Evolutionary conservation across 2,329 filamentous ascomycete genomes (phyloP).

Genomic region (Orbilia oligospora): DNA sequence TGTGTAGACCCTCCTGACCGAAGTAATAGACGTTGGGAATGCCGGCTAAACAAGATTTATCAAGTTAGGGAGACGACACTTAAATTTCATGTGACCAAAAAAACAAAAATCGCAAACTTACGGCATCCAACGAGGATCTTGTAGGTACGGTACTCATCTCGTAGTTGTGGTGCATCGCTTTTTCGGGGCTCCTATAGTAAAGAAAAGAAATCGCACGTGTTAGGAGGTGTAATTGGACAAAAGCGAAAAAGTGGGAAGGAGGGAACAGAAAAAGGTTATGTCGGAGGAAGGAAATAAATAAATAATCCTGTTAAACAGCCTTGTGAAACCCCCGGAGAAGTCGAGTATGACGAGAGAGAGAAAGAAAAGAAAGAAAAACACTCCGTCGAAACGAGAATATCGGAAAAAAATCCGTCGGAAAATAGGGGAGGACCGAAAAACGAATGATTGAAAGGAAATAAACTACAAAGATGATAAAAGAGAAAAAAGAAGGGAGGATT

Average conservation of each 20-base stretch:
- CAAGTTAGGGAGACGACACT: neutral
- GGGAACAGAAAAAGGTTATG: neutral
- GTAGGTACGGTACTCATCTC: conserved; percentile 99
- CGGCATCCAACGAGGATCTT: conserved; percentile 99
- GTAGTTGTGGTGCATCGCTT: conserved; percentile 96
- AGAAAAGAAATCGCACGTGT: conserved; percentile 50
- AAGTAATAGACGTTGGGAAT: conserved; percentile 99
- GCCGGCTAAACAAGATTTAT: conserved; percentile 76
- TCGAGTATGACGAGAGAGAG: conserved; percentile 37
- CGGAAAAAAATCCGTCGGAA: conserved; percentile 1
- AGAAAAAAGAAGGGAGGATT: conserved; percentile 39
- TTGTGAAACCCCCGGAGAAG: conserved; percentile 49
- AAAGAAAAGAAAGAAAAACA: neutral
- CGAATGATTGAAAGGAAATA: no score
- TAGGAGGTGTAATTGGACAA: conserved; percentile 11
- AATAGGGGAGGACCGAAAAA: neutral
- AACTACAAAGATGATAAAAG: neutral
- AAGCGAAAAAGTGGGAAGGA: conserved; percentile 1
- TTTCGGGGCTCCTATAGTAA: conserved; percentile 89
- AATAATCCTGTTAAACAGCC: neutral
- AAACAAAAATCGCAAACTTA: conserved; percentile 73
- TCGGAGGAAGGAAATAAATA: neutral
- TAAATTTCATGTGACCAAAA: neutral
- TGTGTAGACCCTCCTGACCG: conserved; percentile 97
- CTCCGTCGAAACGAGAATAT: conserved; percentile 13